Percentiles rank a stretch among this genome's conserved stretches.
Evolutionary conservation across 805 yeast species (phyloP).

Genomic region (Lipomyces japonicus): DNA sequence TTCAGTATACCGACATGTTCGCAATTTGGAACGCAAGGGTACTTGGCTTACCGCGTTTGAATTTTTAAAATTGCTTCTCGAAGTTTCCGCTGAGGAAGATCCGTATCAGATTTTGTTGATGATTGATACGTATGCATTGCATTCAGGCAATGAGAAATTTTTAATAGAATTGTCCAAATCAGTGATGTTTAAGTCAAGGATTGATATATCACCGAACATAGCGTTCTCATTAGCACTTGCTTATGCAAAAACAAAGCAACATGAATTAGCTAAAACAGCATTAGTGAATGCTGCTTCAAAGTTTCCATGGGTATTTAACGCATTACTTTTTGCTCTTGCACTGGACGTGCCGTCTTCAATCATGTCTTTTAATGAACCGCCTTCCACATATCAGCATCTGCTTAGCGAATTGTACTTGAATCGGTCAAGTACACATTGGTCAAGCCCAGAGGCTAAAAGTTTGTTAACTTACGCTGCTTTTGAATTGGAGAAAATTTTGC

Average conservation of each 20-base stretch:
- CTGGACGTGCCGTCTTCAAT: slow-evolving; percentile 16
- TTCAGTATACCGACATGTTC: slow-evolving; percentile 67
- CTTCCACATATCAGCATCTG: slow-evolving; percentile 26
- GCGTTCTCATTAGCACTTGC: slow-evolving; percentile 66
- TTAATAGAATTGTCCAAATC: slow-evolving; percentile 57
- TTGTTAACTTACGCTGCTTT: slow-evolving; percentile 15
- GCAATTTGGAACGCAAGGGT: slow-evolving; percentile 68
- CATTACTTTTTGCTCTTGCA: slow-evolving; percentile 47
- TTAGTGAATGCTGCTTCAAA: slow-evolving; percentile 49
- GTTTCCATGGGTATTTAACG: slow-evolving; percentile 57
- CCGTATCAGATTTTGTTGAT: slow-evolving; percentile 81
- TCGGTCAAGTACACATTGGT: slow-evolving; percentile 31
- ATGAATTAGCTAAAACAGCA: slow-evolving; percentile 46
- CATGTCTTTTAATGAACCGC: slow-evolving; percentile 19
- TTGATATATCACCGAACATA: slow-evolving; percentile 72
- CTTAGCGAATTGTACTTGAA: slow-evolving; percentile 25
- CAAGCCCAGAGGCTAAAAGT: slow-evolving; percentile 15
- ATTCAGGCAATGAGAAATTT: slow-evolving; percentile 61
- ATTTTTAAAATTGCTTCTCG: slow-evolving; percentile 65
- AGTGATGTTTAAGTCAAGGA: slow-evolving; percentile 51
- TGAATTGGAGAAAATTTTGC: slow-evolving; percentile 2
- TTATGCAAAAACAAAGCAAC: slow-evolving; percentile 41
- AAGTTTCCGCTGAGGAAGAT: slow-evolving; percentile 67
- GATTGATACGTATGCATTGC: slow-evolving; percentile 71
- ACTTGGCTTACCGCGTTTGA: slow-evolving; percentile 73